Base-by-base conservation (phyloP, 805 yeast genomes). In the Kluyveromyces aestuarii region DNA sequence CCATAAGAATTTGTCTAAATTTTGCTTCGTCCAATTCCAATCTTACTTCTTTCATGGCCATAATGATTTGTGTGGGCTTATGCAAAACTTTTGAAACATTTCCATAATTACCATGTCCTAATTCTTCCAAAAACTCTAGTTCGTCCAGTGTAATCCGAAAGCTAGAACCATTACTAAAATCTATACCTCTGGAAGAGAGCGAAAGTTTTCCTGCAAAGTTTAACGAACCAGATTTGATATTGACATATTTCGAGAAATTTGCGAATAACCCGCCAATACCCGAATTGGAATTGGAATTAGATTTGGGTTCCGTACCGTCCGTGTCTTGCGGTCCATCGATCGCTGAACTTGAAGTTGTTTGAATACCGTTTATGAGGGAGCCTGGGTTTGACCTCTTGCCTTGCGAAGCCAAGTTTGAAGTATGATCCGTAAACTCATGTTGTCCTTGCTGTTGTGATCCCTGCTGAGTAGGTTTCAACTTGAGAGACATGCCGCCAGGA, bases 31-130 rank as follows among this genome's bases (percentile, higher is more conserved):
- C 98, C 51, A 93, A 74, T 64, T 91, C 98, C 42, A 93, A 71
- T 47, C 96, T 73, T 41, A 93, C 96, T 65, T 93, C 98, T 66
- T 93, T 93, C 95, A 93, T 88, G 1, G 98, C 98, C 97, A 93
- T 89, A 17, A 81, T 69, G 17, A 91, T 85, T 18, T 88, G 86
- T 0, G 96, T 89, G 11, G 98, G 98, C 60, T 82, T 87, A 67
- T 93, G 97, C 41, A 87, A 70, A 2, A 91, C 99, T 66, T 89
- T 90, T 19, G 90, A 80, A 8, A 93, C 99, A 1, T 95, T 87
- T 47, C 99, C 99, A 66, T 93, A 93, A 68, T 93, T 93, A 9
- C 99, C 99, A 43, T 91, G 79, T 2, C 99, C 99, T 42, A 93
- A 71, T 66, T 91, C 98, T 46, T 84, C 95, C 49, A 87, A 72